phyloP scores from a whole-genome alignment of 169 alveolate species.

The Eimeria sp. region DNA sequence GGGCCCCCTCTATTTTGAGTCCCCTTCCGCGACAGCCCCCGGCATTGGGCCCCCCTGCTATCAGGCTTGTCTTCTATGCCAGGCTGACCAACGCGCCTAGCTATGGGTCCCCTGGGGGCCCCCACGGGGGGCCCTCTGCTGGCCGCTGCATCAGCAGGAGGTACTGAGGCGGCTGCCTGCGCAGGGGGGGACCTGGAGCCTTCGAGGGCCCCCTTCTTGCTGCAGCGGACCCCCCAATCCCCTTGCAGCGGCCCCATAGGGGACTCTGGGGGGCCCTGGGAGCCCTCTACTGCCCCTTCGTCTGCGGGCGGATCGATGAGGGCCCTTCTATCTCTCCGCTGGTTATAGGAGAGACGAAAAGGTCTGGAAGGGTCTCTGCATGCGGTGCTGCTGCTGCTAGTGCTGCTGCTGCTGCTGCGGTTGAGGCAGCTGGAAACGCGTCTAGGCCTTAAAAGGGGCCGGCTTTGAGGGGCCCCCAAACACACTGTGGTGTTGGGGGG shows the following conservation, averaged over 20 bases:
- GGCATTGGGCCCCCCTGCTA: neutral
- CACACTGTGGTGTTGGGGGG: neutral
- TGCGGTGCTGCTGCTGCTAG: neutral
- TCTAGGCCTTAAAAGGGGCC: neutral
- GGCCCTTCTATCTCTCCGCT: neutral
- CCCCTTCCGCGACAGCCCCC: conserved; percentile 1
- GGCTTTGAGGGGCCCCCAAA: neutral
- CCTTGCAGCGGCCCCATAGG: neutral
- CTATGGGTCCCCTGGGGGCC: neutral
- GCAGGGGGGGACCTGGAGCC: neutral
- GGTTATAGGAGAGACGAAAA: neutral
- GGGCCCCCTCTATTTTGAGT: neutral
- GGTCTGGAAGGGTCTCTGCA: neutral
- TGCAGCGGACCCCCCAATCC: neutral
- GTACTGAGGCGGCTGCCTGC: neutral
- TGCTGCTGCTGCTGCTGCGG: neutral
- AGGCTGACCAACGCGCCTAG: neutral
- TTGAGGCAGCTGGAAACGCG: neutral
- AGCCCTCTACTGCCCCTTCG: neutral
- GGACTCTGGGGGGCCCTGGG: neutral
- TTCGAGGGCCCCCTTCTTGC: neutral
- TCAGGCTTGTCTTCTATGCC: neutral
- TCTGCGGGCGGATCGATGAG: neutral
- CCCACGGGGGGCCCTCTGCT: neutral
- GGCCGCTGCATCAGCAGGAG: neutral